phyloP scores from a whole-genome alignment of 495 filamentous ascomycete genomes.

The Wilcoxina mikolae region DNA sequence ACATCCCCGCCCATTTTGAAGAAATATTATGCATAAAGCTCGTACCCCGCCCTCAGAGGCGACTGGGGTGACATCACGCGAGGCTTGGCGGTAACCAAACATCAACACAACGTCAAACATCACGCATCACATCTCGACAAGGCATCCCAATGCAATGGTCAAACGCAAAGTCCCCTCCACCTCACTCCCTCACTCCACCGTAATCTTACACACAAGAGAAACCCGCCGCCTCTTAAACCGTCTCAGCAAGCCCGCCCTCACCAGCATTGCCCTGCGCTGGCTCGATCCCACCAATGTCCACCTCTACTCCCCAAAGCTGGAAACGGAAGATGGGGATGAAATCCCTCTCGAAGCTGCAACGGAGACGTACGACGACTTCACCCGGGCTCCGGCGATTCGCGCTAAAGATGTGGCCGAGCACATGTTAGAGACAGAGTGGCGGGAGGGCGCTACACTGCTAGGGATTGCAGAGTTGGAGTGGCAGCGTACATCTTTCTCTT shows the following conservation, averaged over 20 bases:
- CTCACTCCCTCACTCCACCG: slow-evolving; percentile 13
- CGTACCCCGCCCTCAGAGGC: neutral
- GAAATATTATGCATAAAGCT: neutral
- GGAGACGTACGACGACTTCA: slow-evolving; percentile 40
- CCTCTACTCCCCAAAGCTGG: slow-evolving; percentile 42
- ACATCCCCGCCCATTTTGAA: neutral
- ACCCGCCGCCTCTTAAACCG: slow-evolving; percentile 50
- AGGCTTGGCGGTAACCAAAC: neutral
- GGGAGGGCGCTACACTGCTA: slow-evolving; percentile 56
- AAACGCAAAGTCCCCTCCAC: slow-evolving; percentile 13
- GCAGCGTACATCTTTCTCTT: slow-evolving; percentile 7
- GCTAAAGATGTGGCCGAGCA: slow-evolving; percentile 54
- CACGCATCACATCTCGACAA: neutral
- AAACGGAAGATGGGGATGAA: slow-evolving; percentile 34
- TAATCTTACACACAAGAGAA: slow-evolving; percentile 30
- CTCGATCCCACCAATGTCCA: slow-evolving; percentile 46
- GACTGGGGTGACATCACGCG: neutral
- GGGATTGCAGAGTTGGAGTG: slow-evolving; percentile 63
- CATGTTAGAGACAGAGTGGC: slow-evolving; percentile 69
- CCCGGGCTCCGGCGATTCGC: slow-evolving; percentile 30
- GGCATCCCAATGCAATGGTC: neutral
- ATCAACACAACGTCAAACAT: neutral
- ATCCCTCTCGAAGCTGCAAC: slow-evolving; percentile 46
- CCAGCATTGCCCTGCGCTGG: slow-evolving; percentile 59
- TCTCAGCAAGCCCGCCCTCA: slow-evolving; percentile 53